Evolutionary conservation across 441 rosid genomes (phyloP), one percentile per base, ranked within the genome.

Genomic region (Macaranga tanarius): DNA sequence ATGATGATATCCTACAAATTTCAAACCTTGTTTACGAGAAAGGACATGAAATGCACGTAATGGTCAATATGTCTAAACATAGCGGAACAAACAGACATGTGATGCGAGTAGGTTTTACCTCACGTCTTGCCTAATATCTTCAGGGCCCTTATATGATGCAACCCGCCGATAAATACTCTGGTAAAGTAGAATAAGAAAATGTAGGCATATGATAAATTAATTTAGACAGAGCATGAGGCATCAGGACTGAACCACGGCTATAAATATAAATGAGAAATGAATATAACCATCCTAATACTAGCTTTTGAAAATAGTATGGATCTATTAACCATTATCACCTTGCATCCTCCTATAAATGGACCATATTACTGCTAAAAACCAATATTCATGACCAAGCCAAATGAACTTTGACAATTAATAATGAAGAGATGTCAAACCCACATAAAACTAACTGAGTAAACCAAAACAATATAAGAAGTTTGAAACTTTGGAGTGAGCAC

Each of bases 151-250:
- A 10, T 95, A 92, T 12, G 95, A 82, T 72, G 93, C 84, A 72
- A 87, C 75, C 66, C 97, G 86, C 73, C 80, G 78, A 76, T 83
- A 92, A 62, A 92, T 79, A 47, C 91, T 91, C 99, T 92, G 88
- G 80, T 70, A 66, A 65, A 69, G 59, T 38, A 45, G 23, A 72
- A 72, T 20, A 61, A 71, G 71, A 45, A 75, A 71, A 70, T 31
- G 50, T 61, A 51, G 69, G 38, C 23, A 73, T 73, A 19, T 16
- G 28, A 48, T 40, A 38, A 20, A 16, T 11, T 13, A 57, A 42
- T 42, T 48, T 13, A 10, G 19, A 61, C 19, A 69, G 10, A 42
- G 60, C 54, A 38, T 44, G 44, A 19, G 45, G 51, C 54, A 40
- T 44, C 8, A 15, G 38, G 58, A 16, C 51, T 50, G 8, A 57